Conservation (phyloP, 208 protist genomes). For the Wallacemonas sp. region DNA sequence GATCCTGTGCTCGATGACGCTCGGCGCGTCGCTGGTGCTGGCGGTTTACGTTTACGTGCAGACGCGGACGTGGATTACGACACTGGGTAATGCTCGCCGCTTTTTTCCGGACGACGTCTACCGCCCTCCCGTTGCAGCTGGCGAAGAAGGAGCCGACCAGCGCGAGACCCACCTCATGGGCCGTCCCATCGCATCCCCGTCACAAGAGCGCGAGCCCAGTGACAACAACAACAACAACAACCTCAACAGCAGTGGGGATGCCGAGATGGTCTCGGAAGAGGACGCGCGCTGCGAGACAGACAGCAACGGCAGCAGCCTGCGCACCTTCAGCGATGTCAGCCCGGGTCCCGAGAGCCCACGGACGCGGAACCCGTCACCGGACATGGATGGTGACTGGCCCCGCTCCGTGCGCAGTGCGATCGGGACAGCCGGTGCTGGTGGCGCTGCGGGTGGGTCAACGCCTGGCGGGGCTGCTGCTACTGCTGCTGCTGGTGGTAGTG, state of each 20-base stretch:
- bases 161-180: neutral
- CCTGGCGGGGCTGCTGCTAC: too few relatives aligned
- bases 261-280: neutral
- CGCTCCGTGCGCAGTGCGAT: too few relatives aligned
- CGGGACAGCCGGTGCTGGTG: too few relatives aligned
- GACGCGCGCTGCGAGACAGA: conserved; percentile 5
- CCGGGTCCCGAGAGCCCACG: neutral
- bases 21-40: conserved; percentile 37
- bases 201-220: too few relatives aligned
- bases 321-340: conserved; percentile 17
- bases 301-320: conserved; percentile 12
- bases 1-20: conserved; percentile 51
- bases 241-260: conserved; percentile 5
- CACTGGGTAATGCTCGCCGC: conserved; percentile 41
- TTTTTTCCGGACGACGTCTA: conserved; percentile 25
- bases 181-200: too few relatives aligned
- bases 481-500: too few relatives aligned
- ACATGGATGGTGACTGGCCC: too few relatives aligned
- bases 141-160: too few relatives aligned
- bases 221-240: too few relatives aligned
- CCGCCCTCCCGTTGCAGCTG: neutral
- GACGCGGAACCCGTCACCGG: neutral
- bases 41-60: conserved; percentile 44
- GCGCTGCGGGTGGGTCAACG: too few relatives aligned
- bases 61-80: conserved; percentile 54